Percentiles rank a stretch among this genome's conserved stretches.
Evolutionary conservation across 2,329 filamentous ascomycete species (phyloP).

Genomic region (Xylaria sp.): DNA sequence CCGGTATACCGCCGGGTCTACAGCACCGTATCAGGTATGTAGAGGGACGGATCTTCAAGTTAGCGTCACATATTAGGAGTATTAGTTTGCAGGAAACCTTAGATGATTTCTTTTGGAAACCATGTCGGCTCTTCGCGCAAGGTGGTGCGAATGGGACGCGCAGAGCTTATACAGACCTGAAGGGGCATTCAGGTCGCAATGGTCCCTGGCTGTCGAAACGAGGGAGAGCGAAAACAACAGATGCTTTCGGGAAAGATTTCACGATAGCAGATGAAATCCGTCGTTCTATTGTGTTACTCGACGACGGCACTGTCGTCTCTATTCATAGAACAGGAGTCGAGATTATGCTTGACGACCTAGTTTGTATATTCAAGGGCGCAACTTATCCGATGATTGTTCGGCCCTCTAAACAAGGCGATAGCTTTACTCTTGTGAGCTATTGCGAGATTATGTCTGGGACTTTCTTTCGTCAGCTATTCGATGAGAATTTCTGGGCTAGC

Average conservation of each 20-base stretch:
- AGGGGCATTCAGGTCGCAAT: constrained; percentile 1
- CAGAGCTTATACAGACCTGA: constrained; percentile 21
- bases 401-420: constrained; percentile 20
- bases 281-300: constrained; percentile 25
- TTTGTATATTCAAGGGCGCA: constrained; percentile 42
- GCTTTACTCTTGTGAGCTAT: constrained; percentile 30
- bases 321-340: constrained; percentile 8
- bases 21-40: constrained; percentile 26
- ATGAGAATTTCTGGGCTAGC: constrained; percentile 38
- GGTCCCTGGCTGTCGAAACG: constrained; percentile 11
- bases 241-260: constrained; percentile 18
- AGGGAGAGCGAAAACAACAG: constrained; percentile 3
- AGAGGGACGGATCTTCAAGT: constrained; percentile 31
- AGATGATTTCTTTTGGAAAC: constrained; percentile 21
- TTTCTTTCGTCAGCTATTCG: constrained; percentile 26
- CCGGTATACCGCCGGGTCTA: constrained; percentile 7
- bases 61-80: constrained; percentile 25
- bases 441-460: constrained; percentile 32
- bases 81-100: constrained; percentile 2
- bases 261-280: constrained; percentile 25
- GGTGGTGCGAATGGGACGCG: constrained; percentile 14
- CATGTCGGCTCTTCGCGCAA: not conserved
- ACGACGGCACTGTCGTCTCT: constrained; percentile 36
- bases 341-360: constrained; percentile 29
- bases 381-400: constrained; percentile 25